Conservation (phyloP, 331 rosid species). For the Malus hybrid region DNA sequence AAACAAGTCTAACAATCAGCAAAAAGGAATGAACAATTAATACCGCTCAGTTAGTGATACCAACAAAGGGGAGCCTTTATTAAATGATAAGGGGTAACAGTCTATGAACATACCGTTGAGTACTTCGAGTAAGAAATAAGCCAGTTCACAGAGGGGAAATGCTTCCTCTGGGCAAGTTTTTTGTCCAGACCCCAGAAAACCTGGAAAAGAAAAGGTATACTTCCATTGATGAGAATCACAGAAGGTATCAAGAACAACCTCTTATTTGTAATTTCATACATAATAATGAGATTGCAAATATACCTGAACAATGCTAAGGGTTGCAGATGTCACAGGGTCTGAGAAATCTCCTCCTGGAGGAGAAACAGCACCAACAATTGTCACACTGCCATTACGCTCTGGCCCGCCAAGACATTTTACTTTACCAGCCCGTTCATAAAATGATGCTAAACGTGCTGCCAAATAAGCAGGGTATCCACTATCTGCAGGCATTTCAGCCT, state of each 20-base stretch:
- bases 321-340: constrained; percentile 98
- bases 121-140: constrained; percentile 96
- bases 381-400: constrained; percentile 95
- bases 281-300: constrained; percentile 1
- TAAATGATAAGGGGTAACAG: background rate
- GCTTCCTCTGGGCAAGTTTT: constrained; percentile 99
- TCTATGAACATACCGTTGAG: constrained; percentile 50
- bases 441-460: constrained; percentile 98
- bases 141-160: constrained; percentile 99
- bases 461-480: constrained; percentile 99
- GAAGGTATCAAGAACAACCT: background rate
- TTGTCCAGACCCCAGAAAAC: constrained; percentile 99
- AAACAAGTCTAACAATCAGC: background rate
- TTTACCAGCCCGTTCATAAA: constrained; percentile 98
- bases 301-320: constrained; percentile 99
- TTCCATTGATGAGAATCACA: background rate
- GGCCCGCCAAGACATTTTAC: constrained; percentile 98
- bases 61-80: background rate
- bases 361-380: constrained; percentile 99
- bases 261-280: background rate
- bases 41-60: background rate
- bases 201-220: constrained; percentile 25
- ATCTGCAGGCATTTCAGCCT: constrained; percentile 99
- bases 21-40: background rate
- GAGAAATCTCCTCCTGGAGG: constrained; percentile 99